Base-by-base conservation (phyloP, 371 early-diverging fungal species). In the Blakeslea trispora region DNA sequence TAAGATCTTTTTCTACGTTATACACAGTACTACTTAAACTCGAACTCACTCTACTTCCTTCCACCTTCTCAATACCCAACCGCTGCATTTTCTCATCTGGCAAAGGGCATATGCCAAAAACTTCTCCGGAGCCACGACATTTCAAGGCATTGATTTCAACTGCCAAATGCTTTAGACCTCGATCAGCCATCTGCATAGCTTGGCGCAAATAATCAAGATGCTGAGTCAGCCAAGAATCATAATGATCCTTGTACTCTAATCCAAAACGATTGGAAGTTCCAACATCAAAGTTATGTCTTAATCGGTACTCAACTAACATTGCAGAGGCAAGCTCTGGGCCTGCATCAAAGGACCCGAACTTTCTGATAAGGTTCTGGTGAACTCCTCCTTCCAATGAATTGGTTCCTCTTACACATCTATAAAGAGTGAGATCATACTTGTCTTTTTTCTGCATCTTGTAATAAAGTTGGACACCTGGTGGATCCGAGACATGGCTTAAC, bases 281-380 rank as follows among this genome's bases (percentile, higher is more conserved):
- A 17, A 22, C 44, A 18, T 34, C 37, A n/a, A 50, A 19, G 22
- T 50, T 50, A 19, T 50, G 40, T 11, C 19, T 14, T 5, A 50
- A 19, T 13, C 19, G 50, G 35, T 50, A 50, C 3, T 50, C 50
- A 19, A 23, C 34, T 14, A 50, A n/a, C 14, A 22, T 39, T 10
- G 37, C 22, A 35, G 31, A 32, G 0, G 35, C 17, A 18, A 50
- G 22, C 17, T 50, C 37, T 21, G 50, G 41, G 5, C 32, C 37
- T 35, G 50, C 41, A 50, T 21, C 41, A 50, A 50, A 50, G 8
- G 50, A 35, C 11, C 34, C 50, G 35, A 50, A 40, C 34, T 21
- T 50, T 17, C 41, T n/a, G 18, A 50, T 35, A 19, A 34, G 18
- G 18, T 50, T 50, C n/a, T 35, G 50, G 19, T 35, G 50, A n/a